Evolutionary conservation across 176 grass and related monocot genomes (phyloP), one percentile per base, ranked within the genome.

Genomic region (Bothriochloa decipiens): DNA sequence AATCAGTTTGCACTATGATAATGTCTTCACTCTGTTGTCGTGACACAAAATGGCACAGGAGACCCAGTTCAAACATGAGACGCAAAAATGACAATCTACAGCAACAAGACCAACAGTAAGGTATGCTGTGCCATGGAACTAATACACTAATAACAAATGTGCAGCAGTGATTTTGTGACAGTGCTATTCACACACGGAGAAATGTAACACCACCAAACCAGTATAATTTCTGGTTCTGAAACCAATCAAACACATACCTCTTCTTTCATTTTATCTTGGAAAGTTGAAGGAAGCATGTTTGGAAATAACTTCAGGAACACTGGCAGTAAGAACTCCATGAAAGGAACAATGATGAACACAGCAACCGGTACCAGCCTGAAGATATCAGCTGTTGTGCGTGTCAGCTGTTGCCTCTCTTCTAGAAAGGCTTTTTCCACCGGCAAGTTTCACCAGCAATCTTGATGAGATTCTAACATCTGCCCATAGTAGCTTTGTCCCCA

Each of bases 221-320:
- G 45, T 87, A 50, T 72, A 78, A 79, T 41, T 11, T 78, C 8
- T 62, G 28, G 50, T 70, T 4, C 16, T 69, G 42, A 33, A 70
- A 78, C 40, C 32, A 72, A 68, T 42, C 79, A 71, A 71, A 20
- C 26, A 53, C 50, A 26, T 87, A 92, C 95, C 90, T 94, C 82
- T 83, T 92, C 82, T 87, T 97, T 90, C 92, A 97, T 94, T 89
- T 92, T 94, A 70, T 90, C 92, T 80, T 97, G 88, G 78, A 97
- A 97, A 66, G 92, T 97, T 65, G 92, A 97, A 35, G 95, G 95
- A 22, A 97, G 70, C 95, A 97, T 97, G 79, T 97, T 91, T 79
- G 95, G 95, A 61, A 94, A 97, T 50, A 97, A 74, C 72, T 94
- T 97, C 55, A 97, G 90, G 58, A 94, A 92, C 50, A 94, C 86